Evolutionary conservation across 2,329 filamentous ascomycete genomes (phyloP).

Genomic region (Pseudogymnoascus sp.): DNA sequence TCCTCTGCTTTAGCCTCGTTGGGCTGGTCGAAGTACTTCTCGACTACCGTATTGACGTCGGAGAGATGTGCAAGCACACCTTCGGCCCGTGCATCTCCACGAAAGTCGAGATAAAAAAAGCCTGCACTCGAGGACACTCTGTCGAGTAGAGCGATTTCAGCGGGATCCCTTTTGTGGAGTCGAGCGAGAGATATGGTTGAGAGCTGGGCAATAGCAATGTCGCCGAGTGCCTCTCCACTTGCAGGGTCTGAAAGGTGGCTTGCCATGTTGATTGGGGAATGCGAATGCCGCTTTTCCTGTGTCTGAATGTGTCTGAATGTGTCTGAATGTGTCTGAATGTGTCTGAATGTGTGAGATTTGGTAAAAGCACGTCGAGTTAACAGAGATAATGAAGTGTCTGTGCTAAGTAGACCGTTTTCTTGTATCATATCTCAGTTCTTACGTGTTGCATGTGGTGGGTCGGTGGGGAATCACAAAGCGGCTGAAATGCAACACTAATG

Average conservation of each 20-base stretch:
- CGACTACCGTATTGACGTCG: constrained; percentile 11
- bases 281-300: neutral
- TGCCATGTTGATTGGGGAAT: constrained; percentile 11
- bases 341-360: neutral
- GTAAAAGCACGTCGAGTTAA: neutral
- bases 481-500: neutral
- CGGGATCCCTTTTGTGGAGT: constrained; percentile 14
- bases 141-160: constrained; percentile 12
- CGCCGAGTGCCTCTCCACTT: constrained; percentile 12
- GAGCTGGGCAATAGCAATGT: constrained; percentile 13
- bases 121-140: constrained; percentile 14
- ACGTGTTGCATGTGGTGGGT: neutral
- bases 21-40: constrained; percentile 17
- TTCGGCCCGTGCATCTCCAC: constrained; percentile 14
- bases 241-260: constrained; percentile 10
- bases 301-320: neutral
- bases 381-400: neutral
- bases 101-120: constrained; percentile 18
- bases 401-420: constrained; percentile 1
- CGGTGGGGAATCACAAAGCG: neutral
- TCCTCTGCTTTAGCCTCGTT: constrained; percentile 13
- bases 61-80: constrained; percentile 11
- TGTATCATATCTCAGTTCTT: neutral
- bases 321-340: neutral
- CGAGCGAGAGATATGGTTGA: constrained; percentile 12